These are phyloP conservation scores for Ceratobasidium sp. DNA, from an alignment of 1,284 basidiomycete species.

Conservation along the genomic window DNA sequence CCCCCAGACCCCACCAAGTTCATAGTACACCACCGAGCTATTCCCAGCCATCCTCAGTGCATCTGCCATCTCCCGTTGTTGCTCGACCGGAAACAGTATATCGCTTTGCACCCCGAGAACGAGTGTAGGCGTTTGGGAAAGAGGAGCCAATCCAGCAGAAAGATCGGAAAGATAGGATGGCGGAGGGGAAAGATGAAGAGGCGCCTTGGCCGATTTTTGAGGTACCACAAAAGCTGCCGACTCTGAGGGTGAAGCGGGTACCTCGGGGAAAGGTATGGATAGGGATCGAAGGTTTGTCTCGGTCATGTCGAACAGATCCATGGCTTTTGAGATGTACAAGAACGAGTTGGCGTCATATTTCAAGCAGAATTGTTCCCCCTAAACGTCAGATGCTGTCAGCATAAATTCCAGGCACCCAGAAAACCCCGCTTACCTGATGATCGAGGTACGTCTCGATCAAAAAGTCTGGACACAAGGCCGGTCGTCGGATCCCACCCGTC, in stretches of 20 bases:
- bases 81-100: conserved; percentile 96
- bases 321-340: conserved; percentile 98
- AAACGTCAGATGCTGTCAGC: background rate
- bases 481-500: conserved; percentile 55
- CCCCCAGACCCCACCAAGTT: conserved; percentile 97
- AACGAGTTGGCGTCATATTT: conserved; percentile 99
- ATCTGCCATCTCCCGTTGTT: conserved; percentile 95
- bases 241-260: conserved; percentile 45
- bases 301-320: conserved; percentile 99
- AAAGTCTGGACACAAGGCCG: conserved; percentile 94
- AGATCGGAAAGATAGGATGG: conserved; percentile 82
- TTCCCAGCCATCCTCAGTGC: conserved; percentile 91
- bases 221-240: conserved; percentile 41
- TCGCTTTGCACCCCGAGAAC: conserved; percentile 97
- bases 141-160: conserved; percentile 80
- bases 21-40: conserved; percentile 90
- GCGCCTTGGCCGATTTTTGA: conserved; percentile 45
- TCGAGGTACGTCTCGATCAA: conserved; percentile 99
- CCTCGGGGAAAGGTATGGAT: conserved; percentile 52
- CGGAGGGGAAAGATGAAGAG: conserved; percentile 61
- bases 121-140: conserved; percentile 81
- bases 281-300: conserved; percentile 76
- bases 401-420: background rate
- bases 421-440: conserved; percentile 70
- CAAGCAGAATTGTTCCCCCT: conserved; percentile 95